Conservation (phyloP, 2,329 filamentous ascomycete species). For the Didymella keratinophila region DNA sequence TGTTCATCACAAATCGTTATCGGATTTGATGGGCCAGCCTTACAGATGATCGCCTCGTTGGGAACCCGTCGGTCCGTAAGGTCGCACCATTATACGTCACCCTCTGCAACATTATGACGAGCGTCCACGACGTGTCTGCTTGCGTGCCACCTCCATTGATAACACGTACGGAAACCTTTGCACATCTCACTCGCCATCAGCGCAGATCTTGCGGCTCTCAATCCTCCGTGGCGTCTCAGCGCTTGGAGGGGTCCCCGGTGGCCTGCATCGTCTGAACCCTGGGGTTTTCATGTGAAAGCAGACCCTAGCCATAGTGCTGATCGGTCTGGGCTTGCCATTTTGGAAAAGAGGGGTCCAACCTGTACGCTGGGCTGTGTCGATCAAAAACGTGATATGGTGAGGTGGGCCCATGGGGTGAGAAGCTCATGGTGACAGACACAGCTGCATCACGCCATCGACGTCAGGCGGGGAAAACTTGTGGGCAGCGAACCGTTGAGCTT, state of each 20-base stretch:
- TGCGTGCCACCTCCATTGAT: conserved; percentile 1
- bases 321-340: conserved; percentile 16
- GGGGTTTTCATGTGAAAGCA: conserved; percentile 18
- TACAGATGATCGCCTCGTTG: conserved; percentile 4
- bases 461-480: conserved; percentile 4
- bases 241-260: neutral
- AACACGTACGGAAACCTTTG: neutral
- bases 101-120: conserved; percentile 7
- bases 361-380: conserved; percentile 12
- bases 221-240: conserved; percentile 4
- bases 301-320: conserved; percentile 14
- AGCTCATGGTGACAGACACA: neutral
- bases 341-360: conserved; percentile 19
- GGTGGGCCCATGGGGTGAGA: conserved; percentile 18
- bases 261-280: conserved; percentile 11
- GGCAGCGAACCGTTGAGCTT: conserved; percentile 1
- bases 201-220: conserved; percentile 23
- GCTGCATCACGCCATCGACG: conserved; percentile 12
- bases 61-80: neutral
- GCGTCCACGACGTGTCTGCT: neutral
- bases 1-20: neutral
- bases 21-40: neutral
- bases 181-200: conserved; percentile 1
- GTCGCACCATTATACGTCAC: conserved; percentile 3
- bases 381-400: conserved; percentile 10